Evolutionary conservation across 1,284 basidiomycete species (phyloP), one percentile per base, ranked within the genome.

Genomic region (Neotropicomus parvogracilis): DNA sequence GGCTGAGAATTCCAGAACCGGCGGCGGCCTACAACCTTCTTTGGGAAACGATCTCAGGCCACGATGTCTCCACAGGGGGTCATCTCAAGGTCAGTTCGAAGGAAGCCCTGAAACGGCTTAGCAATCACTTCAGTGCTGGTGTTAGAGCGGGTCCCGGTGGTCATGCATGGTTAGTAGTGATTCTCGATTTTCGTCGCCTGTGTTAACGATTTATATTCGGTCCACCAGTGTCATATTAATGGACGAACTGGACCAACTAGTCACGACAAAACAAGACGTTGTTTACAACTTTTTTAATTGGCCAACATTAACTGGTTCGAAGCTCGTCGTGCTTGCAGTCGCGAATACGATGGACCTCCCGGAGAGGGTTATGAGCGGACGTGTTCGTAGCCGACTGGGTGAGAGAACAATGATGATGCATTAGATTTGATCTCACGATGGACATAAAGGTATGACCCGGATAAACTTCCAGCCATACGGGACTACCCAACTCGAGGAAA

Each of bases 251-350:
- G 95, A 99, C 69, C 95, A 98, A 66, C 78, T 99, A 28, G 83
- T 99, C 54, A 98, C 95, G 0, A 76, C 87, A 19, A 95, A 97
- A 63, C 95, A 99, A 69, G 95, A 98, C 57, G 95, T 99, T 3
- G 90, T 99, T 34, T 99, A 99, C 72, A 98, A 98, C 66, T 95
- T 99, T 70, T 99, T 99, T 79, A 98, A 98, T 66, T 99, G 97
- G 95, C 97, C 95, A 1, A 95, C 92, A 10, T 75, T 95, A 49
- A 78, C 81, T 0, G 84, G 84, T 13, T 91, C 89, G 46, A 88
- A 89, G 62, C 78, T 99, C 13, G 85, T 98, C 44, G 95, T 99
- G 2, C 81, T 99, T 46, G 97, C 97, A 0, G 94, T 99, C 1
- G 97, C 97, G 11, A 99, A 99, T 66, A 95, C 95, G 21, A 97